phyloP scores from a whole-genome alignment of 805 yeast genomes.

The Saccharomycopsis oosterbeekiorum region DNA sequence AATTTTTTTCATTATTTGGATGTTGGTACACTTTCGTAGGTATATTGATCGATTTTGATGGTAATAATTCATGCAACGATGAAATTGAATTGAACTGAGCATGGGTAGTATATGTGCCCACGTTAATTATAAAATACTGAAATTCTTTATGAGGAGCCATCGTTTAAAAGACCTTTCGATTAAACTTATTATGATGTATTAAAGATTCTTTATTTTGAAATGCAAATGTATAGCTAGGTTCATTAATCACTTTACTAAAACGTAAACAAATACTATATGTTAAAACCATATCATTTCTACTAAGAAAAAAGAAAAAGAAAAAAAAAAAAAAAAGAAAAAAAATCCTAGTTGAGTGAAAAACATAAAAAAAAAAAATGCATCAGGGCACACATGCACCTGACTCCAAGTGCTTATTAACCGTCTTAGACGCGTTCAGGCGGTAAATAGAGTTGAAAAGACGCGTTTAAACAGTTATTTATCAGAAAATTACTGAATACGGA shows the following conservation, averaged over 20 bases:
- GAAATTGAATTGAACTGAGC: conserved; percentile 54
- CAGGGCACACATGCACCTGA: background rate
- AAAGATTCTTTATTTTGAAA: too few relatives aligned
- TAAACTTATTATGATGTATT: too few relatives aligned
- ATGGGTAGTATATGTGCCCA: conserved; percentile 68
- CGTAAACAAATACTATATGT: background rate
- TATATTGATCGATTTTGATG: conserved; percentile 65
- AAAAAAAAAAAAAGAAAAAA: background rate
- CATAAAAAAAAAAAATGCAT: background rate
- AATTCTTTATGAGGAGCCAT: conserved; percentile 20
- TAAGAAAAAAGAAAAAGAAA: background rate
- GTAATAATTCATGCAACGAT: conserved; percentile 48
- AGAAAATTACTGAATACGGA: background rate
- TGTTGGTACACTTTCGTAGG: conserved; percentile 68
- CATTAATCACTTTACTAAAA: too few relatives aligned
- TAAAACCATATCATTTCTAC: background rate
- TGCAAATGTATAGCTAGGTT: too few relatives aligned
- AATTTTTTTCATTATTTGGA: conserved; percentile 27
- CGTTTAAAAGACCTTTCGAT: background rate
- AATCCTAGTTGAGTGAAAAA: background rate
- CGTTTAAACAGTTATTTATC: background rate
- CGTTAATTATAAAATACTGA: conserved; percentile 46
- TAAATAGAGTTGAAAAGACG: background rate
- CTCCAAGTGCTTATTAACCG: background rate
- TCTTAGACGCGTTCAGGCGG: background rate